Evolutionary conservation across 768 basidiomycete genomes (phyloP).

Genomic region (Boletus rex-veris): DNA sequence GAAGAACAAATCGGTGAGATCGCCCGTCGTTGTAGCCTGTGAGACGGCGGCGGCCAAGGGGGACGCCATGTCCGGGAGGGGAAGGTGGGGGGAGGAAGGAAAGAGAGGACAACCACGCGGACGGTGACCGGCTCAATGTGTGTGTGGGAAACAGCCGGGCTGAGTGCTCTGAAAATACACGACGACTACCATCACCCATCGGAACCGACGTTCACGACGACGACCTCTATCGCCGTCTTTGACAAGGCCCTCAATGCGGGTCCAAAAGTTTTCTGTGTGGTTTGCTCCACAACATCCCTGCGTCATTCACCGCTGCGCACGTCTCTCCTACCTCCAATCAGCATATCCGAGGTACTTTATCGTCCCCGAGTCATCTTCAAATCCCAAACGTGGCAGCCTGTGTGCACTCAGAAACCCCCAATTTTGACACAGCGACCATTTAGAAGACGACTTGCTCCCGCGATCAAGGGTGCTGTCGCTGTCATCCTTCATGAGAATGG

Average conservation of each 20-base stretch:
- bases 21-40: conserved; percentile 43
- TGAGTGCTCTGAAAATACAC: too few relatives aligned
- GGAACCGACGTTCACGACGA: too few relatives aligned
- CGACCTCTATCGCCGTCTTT: too few relatives aligned
- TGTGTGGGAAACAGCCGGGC: too few relatives aligned
- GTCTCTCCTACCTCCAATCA: conserved; percentile 1
- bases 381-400: conserved; percentile 6
- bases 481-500: conserved; percentile 29
- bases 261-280: neutral
- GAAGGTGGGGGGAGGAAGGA: conserved; percentile 5
- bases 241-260: too few relatives aligned
- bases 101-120: too few relatives aligned
- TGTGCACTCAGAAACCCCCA: conserved; percentile 10
- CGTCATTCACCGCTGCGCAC: conserved; percentile 5
- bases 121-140: too few relatives aligned
- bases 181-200: too few relatives aligned
- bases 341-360: conserved; percentile 18
- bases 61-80: conserved; percentile 36
- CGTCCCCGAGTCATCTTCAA: neutral
- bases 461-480: conserved; percentile 26
- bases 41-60: conserved; percentile 28
- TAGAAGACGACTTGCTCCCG: conserved; percentile 20
- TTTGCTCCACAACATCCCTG: conserved; percentile 8
- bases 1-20: conserved; percentile 46
- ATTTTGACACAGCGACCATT: conserved; percentile 20